Evolutionary conservation across 2,329 filamentous ascomycete species (phyloP).

Genomic region (Helminthosporium solani): DNA sequence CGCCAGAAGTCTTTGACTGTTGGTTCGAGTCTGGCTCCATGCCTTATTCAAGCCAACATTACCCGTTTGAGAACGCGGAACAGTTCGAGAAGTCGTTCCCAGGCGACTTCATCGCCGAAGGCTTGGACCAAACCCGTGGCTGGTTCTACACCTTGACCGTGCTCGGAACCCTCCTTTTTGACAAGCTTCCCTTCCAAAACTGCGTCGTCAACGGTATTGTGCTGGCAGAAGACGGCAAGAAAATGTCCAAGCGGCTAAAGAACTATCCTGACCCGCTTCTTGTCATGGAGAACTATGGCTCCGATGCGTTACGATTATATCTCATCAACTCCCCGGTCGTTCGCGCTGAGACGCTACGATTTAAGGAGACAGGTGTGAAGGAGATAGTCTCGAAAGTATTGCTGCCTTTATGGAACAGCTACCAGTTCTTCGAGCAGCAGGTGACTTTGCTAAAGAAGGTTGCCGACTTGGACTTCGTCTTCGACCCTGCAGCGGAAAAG

Average conservation of each 20-base stretch:
- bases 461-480: slow-evolving; percentile 72
- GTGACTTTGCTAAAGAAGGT: slow-evolving; percentile 84
- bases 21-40: slow-evolving; percentile 97
- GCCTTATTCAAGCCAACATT: slow-evolving; percentile 89
- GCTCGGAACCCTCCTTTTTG: slow-evolving; percentile 83
- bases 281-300: slow-evolving; percentile 85
- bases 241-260: slow-evolving; percentile 97
- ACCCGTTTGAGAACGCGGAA: slow-evolving; percentile 86
- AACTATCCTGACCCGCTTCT: slow-evolving; percentile 88
- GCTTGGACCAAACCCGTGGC: slow-evolving; percentile 87
- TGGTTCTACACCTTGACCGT: slow-evolving; percentile 97
- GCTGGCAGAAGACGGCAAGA: slow-evolving; percentile 91
- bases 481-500: slow-evolving; percentile 72
- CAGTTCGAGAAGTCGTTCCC: slow-evolving; percentile 80
- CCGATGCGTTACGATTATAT: slow-evolving; percentile 90
- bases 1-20: slow-evolving; percentile 91
- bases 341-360: slow-evolving; percentile 82
- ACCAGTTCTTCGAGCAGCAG: slow-evolving; percentile 93
- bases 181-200: slow-evolving; percentile 84
- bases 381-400: slow-evolving; percentile 92
- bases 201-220: slow-evolving; percentile 97
- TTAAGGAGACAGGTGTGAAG: slow-evolving; percentile 90
- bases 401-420: slow-evolving; percentile 91
- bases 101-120: slow-evolving; percentile 92
- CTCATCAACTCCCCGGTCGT: slow-evolving; percentile 97